Evolutionary conservation across 2,329 filamentous ascomycete species (phyloP).

Genomic region (Helotiales sp.): DNA sequence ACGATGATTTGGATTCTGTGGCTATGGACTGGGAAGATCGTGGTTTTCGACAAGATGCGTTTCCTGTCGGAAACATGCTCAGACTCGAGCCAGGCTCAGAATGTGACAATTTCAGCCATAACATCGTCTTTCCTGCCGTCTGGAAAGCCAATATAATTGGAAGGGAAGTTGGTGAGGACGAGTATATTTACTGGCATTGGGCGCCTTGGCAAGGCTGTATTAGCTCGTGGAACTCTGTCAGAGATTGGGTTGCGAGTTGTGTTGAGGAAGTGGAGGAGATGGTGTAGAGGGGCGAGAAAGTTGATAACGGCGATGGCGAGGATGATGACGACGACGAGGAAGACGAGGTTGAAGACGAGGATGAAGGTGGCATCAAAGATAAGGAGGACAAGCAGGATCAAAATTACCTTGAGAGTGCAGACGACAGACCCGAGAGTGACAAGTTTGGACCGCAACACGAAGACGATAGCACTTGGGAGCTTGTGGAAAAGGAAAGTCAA

Average conservation of each 20-base stretch:
- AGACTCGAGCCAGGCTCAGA: neutral
- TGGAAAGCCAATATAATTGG: constrained; percentile 6
- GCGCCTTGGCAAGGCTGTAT: neutral
- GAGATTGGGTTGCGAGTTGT: constrained; percentile 10
- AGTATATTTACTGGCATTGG: constrained; percentile 12
- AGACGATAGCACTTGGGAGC: too few relatives aligned
- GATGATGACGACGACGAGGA: neutral
- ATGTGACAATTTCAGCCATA: constrained; percentile 7
- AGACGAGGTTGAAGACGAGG: neutral
- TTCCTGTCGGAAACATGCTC: neutral
- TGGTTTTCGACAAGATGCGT: neutral
- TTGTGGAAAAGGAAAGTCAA: too few relatives aligned
- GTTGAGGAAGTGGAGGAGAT: constrained; percentile 15
- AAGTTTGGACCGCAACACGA: too few relatives aligned
- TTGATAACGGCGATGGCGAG: neutral
- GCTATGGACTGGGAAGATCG: neutral
- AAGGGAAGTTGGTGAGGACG: constrained; percentile 1
- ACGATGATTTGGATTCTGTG: neutral
- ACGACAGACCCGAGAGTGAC: too few relatives aligned
- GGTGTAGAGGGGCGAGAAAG: constrained; percentile 1
- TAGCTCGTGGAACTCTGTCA: constrained; percentile 1
- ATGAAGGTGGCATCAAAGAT: too few relatives aligned
- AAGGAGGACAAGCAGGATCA: too few relatives aligned
- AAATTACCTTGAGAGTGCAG: too few relatives aligned
- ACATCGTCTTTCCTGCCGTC: constrained; percentile 3